Conservation (phyloP, 805 yeast species). For the Sugiyamaella floridensis region DNA sequence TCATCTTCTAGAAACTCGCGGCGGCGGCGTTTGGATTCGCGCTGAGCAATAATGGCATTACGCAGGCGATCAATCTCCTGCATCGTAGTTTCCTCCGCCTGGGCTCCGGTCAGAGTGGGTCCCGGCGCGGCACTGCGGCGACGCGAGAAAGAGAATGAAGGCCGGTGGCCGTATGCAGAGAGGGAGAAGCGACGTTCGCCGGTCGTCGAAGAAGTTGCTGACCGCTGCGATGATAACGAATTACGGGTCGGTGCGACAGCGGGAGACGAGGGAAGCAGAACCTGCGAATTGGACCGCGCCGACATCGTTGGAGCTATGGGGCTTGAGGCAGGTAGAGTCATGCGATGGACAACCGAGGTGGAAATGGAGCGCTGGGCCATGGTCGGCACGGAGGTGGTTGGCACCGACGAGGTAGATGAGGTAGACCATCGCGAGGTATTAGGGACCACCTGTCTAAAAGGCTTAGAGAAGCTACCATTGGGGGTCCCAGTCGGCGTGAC, state of each 20-base stretch:
- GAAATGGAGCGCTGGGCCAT: slow-evolving; percentile 1
- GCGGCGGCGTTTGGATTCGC: slow-evolving; percentile 25
- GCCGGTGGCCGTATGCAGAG: slow-evolving; percentile 10
- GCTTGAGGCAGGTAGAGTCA: background rate
- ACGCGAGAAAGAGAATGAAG: slow-evolving; percentile 17
- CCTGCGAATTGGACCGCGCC: slow-evolving; percentile 1
- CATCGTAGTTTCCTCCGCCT: slow-evolving; percentile 5
- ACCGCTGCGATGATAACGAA: slow-evolving; percentile 9
- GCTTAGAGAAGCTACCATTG: background rate
- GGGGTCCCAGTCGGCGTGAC: background rate
- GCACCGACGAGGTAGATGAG: background rate
- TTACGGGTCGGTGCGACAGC: slow-evolving; percentile 5
- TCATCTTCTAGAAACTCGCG: slow-evolving; percentile 31
- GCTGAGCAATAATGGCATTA: slow-evolving; percentile 28
- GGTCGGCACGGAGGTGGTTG: background rate
- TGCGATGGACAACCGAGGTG: background rate
- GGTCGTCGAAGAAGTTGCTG: slow-evolving; percentile 2
- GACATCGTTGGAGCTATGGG: background rate
- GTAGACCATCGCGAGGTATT: background rate
- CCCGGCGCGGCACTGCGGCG: slow-evolving; percentile 8
- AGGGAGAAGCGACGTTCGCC: slow-evolving; percentile 4
- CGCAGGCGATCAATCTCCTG: slow-evolving; percentile 25
- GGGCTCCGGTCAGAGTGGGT: background rate
- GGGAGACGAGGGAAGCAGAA: slow-evolving; percentile 1
- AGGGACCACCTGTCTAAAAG: background rate